Percentiles rank a stretch among this genome's conserved stretches.
These are phyloP conservation scores for Penicillium sp. DNA, from an alignment of 2,329 filamentous ascomycete species.

Conservation along the genomic window DNA sequence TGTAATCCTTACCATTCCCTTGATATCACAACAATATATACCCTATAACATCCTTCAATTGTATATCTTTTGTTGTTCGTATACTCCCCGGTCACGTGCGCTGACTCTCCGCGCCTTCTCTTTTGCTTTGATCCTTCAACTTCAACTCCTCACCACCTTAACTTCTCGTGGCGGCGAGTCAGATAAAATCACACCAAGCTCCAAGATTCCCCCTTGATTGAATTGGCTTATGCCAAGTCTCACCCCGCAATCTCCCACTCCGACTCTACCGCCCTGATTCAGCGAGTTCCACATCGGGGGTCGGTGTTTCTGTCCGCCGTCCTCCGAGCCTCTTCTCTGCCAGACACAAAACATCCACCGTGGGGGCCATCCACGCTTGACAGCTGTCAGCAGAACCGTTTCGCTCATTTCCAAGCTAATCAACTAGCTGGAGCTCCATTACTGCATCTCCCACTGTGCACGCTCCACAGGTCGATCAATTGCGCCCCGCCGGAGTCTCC, in stretches of 20 bases:
- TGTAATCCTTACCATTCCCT: no score
- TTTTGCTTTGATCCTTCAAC: neutral
- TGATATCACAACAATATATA: no score
- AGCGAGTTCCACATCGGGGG: constrained; percentile 18
- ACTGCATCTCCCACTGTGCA: neutral
- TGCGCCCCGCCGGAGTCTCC: constrained; percentile 11
- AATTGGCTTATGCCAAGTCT: neutral
- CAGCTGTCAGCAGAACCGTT: neutral
- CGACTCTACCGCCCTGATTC: neutral
- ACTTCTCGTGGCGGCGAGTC: neutral
- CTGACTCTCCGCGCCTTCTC: neutral
- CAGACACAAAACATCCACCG: neutral
- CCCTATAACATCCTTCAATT: no score
- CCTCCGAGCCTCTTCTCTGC: constrained; percentile 12
- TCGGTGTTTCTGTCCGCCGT: constrained; percentile 30
- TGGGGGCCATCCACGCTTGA: neutral
- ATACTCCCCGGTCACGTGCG: neutral
- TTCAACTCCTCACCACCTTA: neutral
- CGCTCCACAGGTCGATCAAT: constrained; percentile 5
- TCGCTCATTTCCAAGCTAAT: neutral
- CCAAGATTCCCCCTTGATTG: neutral
- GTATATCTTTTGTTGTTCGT: neutral
- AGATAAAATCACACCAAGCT: no score
- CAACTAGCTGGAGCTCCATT: neutral
- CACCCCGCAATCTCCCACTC: neutral